Evolutionary conservation across 208 protist genomes (phyloP).

Genomic region (Leishmania mexicana): DNA sequence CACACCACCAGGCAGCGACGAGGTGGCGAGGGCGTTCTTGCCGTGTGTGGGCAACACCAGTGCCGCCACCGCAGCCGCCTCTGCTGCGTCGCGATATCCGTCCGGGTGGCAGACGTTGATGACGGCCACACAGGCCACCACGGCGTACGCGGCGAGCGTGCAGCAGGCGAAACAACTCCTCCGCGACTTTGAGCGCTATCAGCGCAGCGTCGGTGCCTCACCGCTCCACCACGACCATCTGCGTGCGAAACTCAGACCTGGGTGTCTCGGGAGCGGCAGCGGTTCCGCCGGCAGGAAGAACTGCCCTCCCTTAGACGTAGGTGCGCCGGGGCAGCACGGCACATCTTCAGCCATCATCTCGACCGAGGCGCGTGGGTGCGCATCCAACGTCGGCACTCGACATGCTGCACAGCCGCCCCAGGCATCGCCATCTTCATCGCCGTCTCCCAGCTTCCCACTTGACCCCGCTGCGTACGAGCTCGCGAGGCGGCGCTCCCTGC

Average conservation of each 20-base stretch:
- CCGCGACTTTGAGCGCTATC: constrained; percentile 9
- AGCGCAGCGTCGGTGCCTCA: neutral
- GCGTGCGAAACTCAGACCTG: neutral
- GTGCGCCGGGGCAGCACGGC: too few relatives aligned
- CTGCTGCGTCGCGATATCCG: neutral
- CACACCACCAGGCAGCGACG: neutral
- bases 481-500: constrained; percentile 12
- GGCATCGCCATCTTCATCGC: neutral
- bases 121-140: neutral
- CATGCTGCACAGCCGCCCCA: neutral
- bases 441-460: neutral
- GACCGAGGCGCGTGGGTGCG: neutral
- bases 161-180: constrained; percentile 5
- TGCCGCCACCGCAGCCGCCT: neutral
- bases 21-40: neutral
- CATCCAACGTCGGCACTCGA: neutral
- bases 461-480: constrained; percentile 8
- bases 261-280: neutral
- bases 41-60: constrained; percentile 2
- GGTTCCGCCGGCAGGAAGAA: neutral
- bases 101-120: constrained; percentile 4
- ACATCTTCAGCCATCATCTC: neutral
- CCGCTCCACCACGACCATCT: neutral
- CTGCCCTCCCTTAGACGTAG: neutral
- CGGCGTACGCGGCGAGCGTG: constrained; percentile 9